Evolutionary conservation across 2,329 filamentous ascomycete genomes (phyloP).

Genomic region (Fusarium secorum): DNA sequence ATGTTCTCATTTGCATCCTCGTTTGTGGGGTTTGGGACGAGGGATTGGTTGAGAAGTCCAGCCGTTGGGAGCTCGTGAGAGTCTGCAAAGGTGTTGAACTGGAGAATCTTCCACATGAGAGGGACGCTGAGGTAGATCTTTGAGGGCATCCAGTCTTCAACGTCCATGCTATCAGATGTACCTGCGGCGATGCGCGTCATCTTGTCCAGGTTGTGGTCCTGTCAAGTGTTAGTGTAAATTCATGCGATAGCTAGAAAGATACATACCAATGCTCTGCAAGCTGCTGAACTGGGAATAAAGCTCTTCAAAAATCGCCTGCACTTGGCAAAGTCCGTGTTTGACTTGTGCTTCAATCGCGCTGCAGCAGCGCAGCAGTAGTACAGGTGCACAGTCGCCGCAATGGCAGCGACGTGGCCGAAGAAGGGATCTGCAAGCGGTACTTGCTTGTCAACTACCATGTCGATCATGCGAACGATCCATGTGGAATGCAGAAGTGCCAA

Average conservation of each 20-base stretch:
- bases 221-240: conserved; percentile 7
- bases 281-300: conserved; percentile 57
- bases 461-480: conserved; percentile 62
- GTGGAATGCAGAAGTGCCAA: conserved; percentile 60
- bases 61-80: conserved; percentile 47
- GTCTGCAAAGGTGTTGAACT: conserved; percentile 54
- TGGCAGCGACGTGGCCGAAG: conserved; percentile 59
- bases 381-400: conserved; percentile 61
- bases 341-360: conserved; percentile 58
- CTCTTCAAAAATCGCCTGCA: conserved; percentile 58
- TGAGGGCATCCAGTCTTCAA: conserved; percentile 61
- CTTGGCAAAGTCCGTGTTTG: conserved; percentile 60
- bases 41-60: conserved; percentile 54
- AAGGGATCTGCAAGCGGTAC: conserved; percentile 59
- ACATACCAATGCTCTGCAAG: conserved; percentile 55
- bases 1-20: conserved; percentile 49
- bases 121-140: conserved; percentile 61
- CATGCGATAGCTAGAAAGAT: neutral
- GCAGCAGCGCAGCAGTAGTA: conserved; percentile 62
- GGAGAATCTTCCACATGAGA: conserved; percentile 61
- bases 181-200: conserved; percentile 60
- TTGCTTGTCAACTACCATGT: conserved; percentile 61
- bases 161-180: conserved; percentile 54
- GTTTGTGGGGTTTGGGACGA: conserved; percentile 44
- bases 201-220: conserved; percentile 58